A percentile compares a stretch with the other conserved stretches of the same genome.
Evolutionary conservation across 1,284 basidiomycete species (phyloP).

Genomic region (Termitomyces sp.): DNA sequence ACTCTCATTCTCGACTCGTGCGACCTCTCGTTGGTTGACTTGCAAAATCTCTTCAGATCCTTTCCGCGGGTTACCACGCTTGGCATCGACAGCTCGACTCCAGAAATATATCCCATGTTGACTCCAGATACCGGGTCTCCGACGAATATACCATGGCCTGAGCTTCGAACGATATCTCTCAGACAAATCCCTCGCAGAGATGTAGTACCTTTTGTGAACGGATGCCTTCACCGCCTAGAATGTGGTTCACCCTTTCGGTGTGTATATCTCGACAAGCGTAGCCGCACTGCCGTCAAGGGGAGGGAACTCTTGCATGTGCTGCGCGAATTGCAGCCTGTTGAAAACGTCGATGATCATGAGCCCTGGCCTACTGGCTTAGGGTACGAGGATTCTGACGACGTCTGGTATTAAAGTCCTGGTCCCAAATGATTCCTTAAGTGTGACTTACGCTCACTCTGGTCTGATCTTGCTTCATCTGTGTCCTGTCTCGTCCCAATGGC

Average conservation of each 20-base stretch:
- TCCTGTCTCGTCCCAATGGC: neutral
- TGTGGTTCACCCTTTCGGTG: conserved; percentile 21
- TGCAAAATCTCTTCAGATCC: conserved; percentile 26
- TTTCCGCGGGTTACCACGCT: conserved; percentile 29
- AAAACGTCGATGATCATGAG: conserved; percentile 24
- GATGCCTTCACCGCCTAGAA: conserved; percentile 23
- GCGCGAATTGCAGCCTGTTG: conserved; percentile 25
- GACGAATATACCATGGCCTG: conserved; percentile 24
- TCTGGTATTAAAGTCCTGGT: conserved; percentile 11
- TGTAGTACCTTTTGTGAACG: conserved; percentile 24
- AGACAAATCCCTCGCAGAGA: conserved; percentile 26
- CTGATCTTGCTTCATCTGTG: neutral
- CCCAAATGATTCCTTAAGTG: neutral
- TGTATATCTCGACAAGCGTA: conserved; percentile 30
- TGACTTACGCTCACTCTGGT: neutral
- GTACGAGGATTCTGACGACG: conserved; percentile 34
- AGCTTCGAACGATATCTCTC: conserved; percentile 25
- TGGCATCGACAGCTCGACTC: conserved; percentile 27
- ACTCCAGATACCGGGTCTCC: conserved; percentile 11
- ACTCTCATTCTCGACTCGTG: conserved; percentile 28
- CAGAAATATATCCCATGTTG: conserved; percentile 24
- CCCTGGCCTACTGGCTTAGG: conserved; percentile 33
- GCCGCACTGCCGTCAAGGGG: conserved; percentile 26
- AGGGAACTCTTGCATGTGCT: conserved; percentile 29
- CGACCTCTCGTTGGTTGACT: conserved; percentile 24